Percentiles rank a stretch among this genome's conserved stretches.
Evolutionary conservation across 2,329 filamentous ascomycete genomes (phyloP).

Genomic region (Aspergillus calidoustus): DNA sequence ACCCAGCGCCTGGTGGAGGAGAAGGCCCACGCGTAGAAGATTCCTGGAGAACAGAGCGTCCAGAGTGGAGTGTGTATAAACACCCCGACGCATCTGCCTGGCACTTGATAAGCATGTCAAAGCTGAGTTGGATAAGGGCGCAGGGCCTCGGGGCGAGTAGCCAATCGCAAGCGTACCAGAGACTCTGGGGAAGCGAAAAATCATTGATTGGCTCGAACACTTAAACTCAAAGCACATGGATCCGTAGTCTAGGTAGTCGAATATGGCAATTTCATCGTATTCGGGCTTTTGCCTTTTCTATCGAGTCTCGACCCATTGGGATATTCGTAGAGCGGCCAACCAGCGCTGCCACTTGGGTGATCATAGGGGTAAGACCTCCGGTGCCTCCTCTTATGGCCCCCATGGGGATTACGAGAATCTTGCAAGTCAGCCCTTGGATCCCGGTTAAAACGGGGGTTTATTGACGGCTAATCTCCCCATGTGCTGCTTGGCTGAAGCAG

Average conservation of each 20-base stretch:
- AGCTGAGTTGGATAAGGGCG: not conserved
- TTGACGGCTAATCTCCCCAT: not conserved
- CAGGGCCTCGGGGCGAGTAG: too few species aligned
- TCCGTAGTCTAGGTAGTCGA: too few species aligned
- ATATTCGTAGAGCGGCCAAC: too few species aligned
- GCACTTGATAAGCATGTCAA: not conserved
- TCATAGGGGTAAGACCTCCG: not conserved
- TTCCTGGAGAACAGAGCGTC: not conserved
- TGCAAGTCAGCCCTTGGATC: not conserved
- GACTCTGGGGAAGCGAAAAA: not conserved
- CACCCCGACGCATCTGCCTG: not conserved
- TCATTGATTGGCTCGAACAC: not conserved
- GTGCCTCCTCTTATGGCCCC: not conserved
- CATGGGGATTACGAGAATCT: not conserved
- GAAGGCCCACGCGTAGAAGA: not conserved
- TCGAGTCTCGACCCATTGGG: too few species aligned
- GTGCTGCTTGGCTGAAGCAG: not conserved
- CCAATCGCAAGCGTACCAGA: not conserved
- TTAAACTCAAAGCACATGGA: too few species aligned
- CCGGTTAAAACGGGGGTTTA: not conserved
- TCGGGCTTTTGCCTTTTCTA: too few species aligned
- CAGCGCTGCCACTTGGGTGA: not conserved
- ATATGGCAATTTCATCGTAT: not conserved
- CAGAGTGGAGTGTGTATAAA: too few species aligned
- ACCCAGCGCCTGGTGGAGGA: not conserved